A percentile compares a stretch with the other conserved stretches of the same genome.
Conservation (phyloP, 106 monocot genomes). For the Acorus calamus region DNA sequence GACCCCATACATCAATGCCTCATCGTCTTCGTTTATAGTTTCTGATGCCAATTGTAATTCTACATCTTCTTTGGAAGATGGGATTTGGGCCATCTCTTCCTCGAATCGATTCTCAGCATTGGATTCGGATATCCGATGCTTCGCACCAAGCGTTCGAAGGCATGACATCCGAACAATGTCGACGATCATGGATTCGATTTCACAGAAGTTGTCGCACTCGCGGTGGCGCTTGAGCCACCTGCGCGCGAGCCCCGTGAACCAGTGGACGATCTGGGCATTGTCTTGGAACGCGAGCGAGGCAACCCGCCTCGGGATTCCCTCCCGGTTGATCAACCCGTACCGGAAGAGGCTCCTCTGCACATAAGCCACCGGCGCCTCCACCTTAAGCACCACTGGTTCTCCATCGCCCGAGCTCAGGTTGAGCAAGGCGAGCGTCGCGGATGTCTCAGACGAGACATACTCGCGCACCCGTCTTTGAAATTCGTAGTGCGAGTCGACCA, state of each 20-base stretch:
- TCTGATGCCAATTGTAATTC: slow-evolving; percentile 18
- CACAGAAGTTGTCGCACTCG: slow-evolving; percentile 48
- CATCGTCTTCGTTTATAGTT: slow-evolving; percentile 29
- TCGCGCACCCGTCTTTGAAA: slow-evolving; percentile 51
- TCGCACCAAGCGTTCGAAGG: slow-evolving; percentile 73
- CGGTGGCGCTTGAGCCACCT: slow-evolving; percentile 83
- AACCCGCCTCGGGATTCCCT: slow-evolving; percentile 64
- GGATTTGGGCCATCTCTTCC: slow-evolving; percentile 36
- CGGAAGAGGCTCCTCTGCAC: slow-evolving; percentile 39
- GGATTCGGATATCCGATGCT: slow-evolving; percentile 59
- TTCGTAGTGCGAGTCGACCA: slow-evolving; percentile 55
- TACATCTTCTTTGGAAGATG: slow-evolving; percentile 27
- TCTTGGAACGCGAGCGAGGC: slow-evolving; percentile 62
- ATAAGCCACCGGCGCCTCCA: slow-evolving; percentile 53
- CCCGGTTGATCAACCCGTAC: slow-evolving; percentile 55
- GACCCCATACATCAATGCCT: slow-evolving; percentile 63
- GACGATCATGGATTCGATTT: slow-evolving; percentile 45
- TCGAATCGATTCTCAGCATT: slow-evolving; percentile 69
- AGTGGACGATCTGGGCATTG: slow-evolving; percentile 57
- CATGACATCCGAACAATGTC: slow-evolving; percentile 65
- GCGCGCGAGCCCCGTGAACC: slow-evolving; percentile 68
- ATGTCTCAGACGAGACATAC: slow-evolving; percentile 59
- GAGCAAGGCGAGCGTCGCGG: slow-evolving; percentile 37
- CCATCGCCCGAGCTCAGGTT: neutral
- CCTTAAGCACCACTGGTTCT: slow-evolving; percentile 14